phyloP scores from a whole-genome alignment of 2,329 filamentous ascomycete genomes.

The Pezicula neosporulosa region DNA sequence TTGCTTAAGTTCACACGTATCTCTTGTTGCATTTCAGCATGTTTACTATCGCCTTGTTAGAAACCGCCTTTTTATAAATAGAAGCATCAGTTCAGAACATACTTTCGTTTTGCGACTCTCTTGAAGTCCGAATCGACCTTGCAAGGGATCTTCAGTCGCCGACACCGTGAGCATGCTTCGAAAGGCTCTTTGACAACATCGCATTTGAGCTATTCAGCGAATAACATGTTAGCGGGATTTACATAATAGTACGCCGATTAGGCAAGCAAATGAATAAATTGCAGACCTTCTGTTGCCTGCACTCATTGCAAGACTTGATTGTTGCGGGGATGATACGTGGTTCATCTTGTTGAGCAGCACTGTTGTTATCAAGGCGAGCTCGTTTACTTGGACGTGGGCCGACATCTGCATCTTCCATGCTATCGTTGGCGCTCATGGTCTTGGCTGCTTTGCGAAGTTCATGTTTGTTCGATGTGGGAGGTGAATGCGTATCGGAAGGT shows the following conservation, averaged over 20 bases:
- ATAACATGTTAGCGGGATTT: not conserved
- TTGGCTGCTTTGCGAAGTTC: not conserved
- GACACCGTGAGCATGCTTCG: constrained; percentile 57
- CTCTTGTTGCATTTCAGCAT: constrained; percentile 61
- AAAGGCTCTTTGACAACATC: constrained; percentile 65
- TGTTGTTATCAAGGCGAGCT: not conserved
- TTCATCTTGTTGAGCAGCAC: not conserved
- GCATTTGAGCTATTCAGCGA: constrained; percentile 52
- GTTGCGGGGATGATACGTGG: not conserved
- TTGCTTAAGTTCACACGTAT: constrained; percentile 44
- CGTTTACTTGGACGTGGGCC: not conserved
- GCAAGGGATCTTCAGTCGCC: constrained; percentile 59
- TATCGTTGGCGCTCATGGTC: not conserved
- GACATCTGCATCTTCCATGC: not conserved
- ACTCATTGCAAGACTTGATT: constrained; percentile 58
- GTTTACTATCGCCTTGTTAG: constrained; percentile 40
- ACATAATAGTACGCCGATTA: not conserved
- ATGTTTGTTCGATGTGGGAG: too few relatives aligned
- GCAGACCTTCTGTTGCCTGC: constrained; percentile 64
- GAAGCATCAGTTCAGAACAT: not conserved
- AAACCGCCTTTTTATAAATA: not conserved
- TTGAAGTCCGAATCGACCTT: constrained; percentile 69
- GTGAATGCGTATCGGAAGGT: too few relatives aligned
- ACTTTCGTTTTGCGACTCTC: constrained; percentile 56
- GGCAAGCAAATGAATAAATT: not conserved